Percentiles rank a stretch among this genome's conserved stretches.
These are phyloP conservation scores for Parietaria judaica DNA, from an alignment of 306 rosid genomes.

Conservation along the genomic window DNA sequence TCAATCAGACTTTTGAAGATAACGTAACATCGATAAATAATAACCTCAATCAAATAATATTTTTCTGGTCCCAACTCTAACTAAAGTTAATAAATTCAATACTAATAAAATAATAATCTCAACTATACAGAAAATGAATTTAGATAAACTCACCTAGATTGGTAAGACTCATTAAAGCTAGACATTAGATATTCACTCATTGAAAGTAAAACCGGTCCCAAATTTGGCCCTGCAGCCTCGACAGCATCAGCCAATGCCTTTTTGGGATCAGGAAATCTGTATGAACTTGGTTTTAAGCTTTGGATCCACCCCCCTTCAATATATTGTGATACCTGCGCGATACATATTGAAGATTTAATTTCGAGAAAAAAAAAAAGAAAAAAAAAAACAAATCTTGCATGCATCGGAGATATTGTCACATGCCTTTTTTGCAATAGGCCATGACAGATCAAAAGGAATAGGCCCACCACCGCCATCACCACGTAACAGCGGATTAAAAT, in stretches of 20 bases:
- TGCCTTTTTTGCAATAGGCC: conserved; percentile 74
- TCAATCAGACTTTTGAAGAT: no score
- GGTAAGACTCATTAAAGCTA: conserved; percentile 94
- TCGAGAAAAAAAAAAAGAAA: background rate
- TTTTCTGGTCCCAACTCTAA: no score
- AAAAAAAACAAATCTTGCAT: background rate
- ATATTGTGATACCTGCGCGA: conserved; percentile 58
- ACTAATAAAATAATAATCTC: no score
- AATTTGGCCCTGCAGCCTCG: conserved; percentile 76
- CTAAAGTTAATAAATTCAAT: no score
- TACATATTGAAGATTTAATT: conserved; percentile 9
- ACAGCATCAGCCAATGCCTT: conserved; percentile 67
- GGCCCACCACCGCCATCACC: conserved; percentile 98
- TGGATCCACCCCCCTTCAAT: conserved; percentile 87
- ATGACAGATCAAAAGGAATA: conserved; percentile 71
- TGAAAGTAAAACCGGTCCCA: conserved; percentile 77
- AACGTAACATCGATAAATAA: no score
- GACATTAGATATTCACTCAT: conserved; percentile 97
- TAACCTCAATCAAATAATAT: no score
- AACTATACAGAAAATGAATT: no score
- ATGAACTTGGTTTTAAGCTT: conserved; percentile 43
- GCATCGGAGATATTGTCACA: conserved; percentile 12
- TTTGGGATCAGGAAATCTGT: conserved; percentile 65
- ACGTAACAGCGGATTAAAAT: conserved; percentile 77
- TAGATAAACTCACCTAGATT: conserved; percentile 57